phyloP scores from a whole-genome alignment of 2,329 filamentous ascomycete species.

The Chaetoscypha palmicola region DNA sequence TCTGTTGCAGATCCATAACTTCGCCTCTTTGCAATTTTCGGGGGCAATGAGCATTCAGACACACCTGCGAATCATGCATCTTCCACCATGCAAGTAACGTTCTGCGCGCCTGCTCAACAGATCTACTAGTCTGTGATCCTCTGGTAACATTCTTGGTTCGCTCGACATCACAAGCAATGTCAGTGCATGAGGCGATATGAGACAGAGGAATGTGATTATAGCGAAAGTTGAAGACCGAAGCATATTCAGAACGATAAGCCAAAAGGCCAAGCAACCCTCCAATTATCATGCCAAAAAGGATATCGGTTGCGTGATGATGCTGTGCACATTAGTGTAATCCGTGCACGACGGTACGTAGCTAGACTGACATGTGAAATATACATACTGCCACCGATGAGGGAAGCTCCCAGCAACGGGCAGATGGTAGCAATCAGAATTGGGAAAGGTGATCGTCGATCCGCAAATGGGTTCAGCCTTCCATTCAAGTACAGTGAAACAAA shows the following conservation, averaged over 20 bases:
- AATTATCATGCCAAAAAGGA: constrained; percentile 55
- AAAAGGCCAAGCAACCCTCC: constrained; percentile 56
- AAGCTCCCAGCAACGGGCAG: constrained; percentile 57
- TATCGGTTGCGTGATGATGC: constrained; percentile 67
- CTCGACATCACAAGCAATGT: too few relatives aligned
- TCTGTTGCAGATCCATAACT: too few relatives aligned
- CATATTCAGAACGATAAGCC: constrained; percentile 59
- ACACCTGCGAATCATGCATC: too few relatives aligned
- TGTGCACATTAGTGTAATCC: constrained; percentile 32
- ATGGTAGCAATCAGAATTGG: constrained; percentile 63
- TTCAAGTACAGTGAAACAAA: constrained; percentile 68
- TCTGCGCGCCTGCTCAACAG: too few relatives aligned
- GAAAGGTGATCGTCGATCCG: constrained; percentile 62
- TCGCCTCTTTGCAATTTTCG: too few relatives aligned
- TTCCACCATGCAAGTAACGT: too few relatives aligned
- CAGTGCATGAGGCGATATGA: too few relatives aligned
- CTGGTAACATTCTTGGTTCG: too few relatives aligned
- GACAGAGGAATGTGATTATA: constrained; percentile 40
- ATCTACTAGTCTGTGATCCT: too few relatives aligned
- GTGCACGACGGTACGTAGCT: too few relatives aligned
- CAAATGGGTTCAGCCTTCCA: constrained; percentile 67
- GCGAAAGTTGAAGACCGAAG: constrained; percentile 59
- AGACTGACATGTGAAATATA: constrained; percentile 42
- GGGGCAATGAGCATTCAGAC: too few relatives aligned
- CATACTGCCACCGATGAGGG: constrained; percentile 58